Conservation (phyloP, 495 filamentous ascomycete species). For the Hypoxylon subgilvum region DNA sequence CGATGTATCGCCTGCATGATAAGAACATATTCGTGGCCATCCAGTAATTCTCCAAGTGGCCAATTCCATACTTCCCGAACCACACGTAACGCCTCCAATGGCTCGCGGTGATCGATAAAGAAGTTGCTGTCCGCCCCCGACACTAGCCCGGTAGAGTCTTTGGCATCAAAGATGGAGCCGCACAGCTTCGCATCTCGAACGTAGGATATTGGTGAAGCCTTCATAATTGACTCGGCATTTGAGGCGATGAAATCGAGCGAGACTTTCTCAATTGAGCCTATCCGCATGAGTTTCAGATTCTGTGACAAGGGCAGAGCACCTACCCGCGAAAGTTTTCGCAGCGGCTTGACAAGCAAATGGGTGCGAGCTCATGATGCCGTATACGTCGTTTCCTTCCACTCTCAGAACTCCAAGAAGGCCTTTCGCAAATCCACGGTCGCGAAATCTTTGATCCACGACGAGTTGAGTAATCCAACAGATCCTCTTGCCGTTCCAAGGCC, state of each 20-base stretch:
- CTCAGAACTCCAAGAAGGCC: slow-evolving; percentile 36
- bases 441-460: slow-evolving; percentile 40
- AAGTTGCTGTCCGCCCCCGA: neutral
- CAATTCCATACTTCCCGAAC: neutral
- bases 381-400: slow-evolving; percentile 37
- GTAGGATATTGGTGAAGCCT: neutral
- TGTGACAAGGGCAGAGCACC: neutral
- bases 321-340: slow-evolving; percentile 37
- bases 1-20: too few relatives aligned
- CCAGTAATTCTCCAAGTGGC: neutral
- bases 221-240: neutral
- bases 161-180: neutral
- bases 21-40: neutral
- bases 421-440: slow-evolving; percentile 43
- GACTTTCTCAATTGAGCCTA: too few relatives aligned
- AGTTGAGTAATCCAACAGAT: slow-evolving; percentile 51
- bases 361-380: slow-evolving; percentile 46
- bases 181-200: neutral
- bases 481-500: slow-evolving; percentile 30
- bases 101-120: slow-evolving; percentile 1
- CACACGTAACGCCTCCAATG: neutral
- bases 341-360: slow-evolving; percentile 37
- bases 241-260: neutral
- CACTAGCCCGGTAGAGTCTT: neutral
- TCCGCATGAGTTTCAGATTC: too few relatives aligned